These are phyloP conservation scores for Powellomyces hirtus DNA, from an alignment of 192 early-diverging fungal species.

Conservation along the genomic window DNA sequence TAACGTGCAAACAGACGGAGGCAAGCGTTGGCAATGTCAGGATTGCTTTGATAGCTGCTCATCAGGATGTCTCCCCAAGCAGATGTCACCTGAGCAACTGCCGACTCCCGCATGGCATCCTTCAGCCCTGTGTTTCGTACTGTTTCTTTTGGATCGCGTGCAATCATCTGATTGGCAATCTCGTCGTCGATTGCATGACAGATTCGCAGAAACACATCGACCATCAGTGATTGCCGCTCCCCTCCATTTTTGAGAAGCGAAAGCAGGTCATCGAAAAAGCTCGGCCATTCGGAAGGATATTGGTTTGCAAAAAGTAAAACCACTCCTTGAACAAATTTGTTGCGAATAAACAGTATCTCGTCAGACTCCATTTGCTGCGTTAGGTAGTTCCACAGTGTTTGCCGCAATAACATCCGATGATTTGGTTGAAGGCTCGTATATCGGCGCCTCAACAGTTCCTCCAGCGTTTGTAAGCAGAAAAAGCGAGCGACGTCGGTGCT, in stretches of 20 bases:
- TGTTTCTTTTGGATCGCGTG: conserved; percentile 62
- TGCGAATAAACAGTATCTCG: conserved; percentile 60
- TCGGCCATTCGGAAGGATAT: conserved; percentile 83
- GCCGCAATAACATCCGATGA: conserved; percentile 31
- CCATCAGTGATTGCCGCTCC: conserved; percentile 45
- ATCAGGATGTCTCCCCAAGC: conserved; percentile 75
- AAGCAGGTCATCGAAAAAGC: conserved; percentile 85
- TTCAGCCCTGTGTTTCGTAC: conserved; percentile 81
- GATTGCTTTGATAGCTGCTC: conserved; percentile 51
- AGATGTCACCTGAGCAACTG: conserved; percentile 68
- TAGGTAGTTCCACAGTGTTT: conserved; percentile 37
- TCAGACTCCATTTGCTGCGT: conserved; percentile 33
- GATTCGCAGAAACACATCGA: conserved; percentile 78
- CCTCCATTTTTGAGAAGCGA: conserved; percentile 42
- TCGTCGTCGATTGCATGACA: conserved; percentile 83
- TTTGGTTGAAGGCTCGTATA: conserved; percentile 31
- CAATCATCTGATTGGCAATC: conserved; percentile 71
- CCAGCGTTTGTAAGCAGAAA: conserved; percentile 81
- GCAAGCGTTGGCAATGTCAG: conserved; percentile 62
- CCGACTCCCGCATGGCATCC: conserved; percentile 83
- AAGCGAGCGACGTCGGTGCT: conserved; percentile 77
- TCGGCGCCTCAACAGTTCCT: conserved; percentile 63
- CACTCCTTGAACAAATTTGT: conserved; percentile 82
- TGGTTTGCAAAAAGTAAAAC: conserved; percentile 76
- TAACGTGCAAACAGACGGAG: conserved; percentile 81